Evolutionary conservation across 2,329 filamentous ascomycete genomes (phyloP), one percentile per base, ranked within the genome.

Genomic region (Aspergillus quadricinctus): DNA sequence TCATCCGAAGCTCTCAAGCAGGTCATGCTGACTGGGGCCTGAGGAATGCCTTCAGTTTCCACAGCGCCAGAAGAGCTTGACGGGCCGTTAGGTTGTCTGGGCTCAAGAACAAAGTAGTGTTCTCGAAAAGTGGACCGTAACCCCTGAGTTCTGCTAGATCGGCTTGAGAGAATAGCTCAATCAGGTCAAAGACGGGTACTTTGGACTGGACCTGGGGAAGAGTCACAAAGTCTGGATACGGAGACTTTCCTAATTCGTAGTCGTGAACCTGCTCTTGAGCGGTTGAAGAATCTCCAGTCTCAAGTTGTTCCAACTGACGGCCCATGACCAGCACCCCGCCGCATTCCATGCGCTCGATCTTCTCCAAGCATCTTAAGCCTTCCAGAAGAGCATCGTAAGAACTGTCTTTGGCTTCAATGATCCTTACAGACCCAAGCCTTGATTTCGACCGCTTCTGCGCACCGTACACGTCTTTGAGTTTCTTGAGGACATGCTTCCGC

Each of bases 141-240:
- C 59, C 54, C 45, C 66, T 58, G 11, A 78, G 62, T 5, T 63
- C 63, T 11, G 64, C 61, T 29, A 74, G 58, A 46, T 75, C 69
- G 19, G 61, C 54, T 14, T 63, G 53, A 0, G 70, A 66, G 4
- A 77, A 59, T 9, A 76, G 62, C 10, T 52, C 56, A 3, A 67
- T 60, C 3, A 77, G 61, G 54, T 77, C 69, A 53, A 75, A 74
- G 7, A 77, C 64, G 2, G 75, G 75, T 2, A 76, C 68, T 48
- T 64, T 62, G 8, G 65, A 66, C 14, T 63, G 57, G 1, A 61
- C 61, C 53, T 68, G 63, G 7, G 72, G 65, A 19, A 75, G 64
- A 8, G 58, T 59, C 8, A 75, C 57, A 28, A 66, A 64, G n/a
- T 69, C 68, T 11, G 70, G 62, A 19, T 65, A 58, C 21, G 50